Conservation (phyloP, 176 grass and related monocot species). For the Otatea glauca region DNA sequence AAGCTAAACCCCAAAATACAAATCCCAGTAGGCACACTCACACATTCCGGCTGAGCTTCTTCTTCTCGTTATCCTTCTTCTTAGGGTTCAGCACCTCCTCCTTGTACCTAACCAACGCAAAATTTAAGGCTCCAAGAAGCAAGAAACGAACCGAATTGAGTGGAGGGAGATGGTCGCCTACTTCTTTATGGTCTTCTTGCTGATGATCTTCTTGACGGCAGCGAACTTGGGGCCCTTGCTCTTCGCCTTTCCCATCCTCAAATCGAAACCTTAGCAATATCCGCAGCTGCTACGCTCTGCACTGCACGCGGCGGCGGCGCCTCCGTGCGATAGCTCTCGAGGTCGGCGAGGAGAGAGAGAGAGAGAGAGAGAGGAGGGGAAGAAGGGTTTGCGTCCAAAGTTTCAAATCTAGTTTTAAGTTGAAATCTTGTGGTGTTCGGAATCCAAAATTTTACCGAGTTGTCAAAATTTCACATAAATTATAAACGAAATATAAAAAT, state of each 20-base stretch:
- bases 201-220: constrained; percentile 74
- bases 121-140: not conserved
- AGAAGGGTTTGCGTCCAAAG: not conserved
- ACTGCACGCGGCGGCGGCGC: constrained; percentile 1
- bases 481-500: too few relatives aligned
- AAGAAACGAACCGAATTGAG: not conserved
- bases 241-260: constrained; percentile 73
- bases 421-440: too few relatives aligned
- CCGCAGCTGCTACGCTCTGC: not conserved
- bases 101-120: constrained; percentile 48
- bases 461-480: too few relatives aligned
- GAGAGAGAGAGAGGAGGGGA: not conserved
- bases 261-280: not conserved
- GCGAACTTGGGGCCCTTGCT: constrained; percentile 73
- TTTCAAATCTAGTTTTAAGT: too few relatives aligned
- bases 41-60: constrained; percentile 88
- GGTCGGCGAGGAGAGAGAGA: not conserved
- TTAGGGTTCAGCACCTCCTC: constrained; percentile 80
- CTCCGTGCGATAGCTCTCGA: not conserved
- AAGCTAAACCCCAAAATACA: not conserved
- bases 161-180: constrained; percentile 28
- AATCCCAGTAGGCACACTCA: constrained; percentile 48
- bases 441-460: too few relatives aligned
- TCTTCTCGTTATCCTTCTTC: constrained; percentile 68
- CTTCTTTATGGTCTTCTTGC: constrained; percentile 84